phyloP scores from a whole-genome alignment of 371 early-diverging fungal genomes.

The Apophysomyces elegans region DNA sequence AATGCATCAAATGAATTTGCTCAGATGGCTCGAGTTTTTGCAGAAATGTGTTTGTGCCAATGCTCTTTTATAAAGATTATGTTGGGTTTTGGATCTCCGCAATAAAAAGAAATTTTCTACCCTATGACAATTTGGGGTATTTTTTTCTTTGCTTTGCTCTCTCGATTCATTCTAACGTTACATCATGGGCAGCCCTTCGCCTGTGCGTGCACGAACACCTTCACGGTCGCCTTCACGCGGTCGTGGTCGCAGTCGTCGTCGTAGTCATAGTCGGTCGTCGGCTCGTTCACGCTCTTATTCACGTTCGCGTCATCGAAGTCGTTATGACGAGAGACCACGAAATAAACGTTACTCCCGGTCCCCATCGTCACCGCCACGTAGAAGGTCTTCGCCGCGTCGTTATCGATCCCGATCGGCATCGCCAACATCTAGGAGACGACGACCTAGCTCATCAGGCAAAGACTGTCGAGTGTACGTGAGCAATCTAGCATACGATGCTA shows the following conservation, averaged over 20 bases:
- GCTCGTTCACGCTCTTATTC: conserved; percentile 10
- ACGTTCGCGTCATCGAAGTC: conserved; percentile 17
- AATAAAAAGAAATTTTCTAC: too few species aligned
- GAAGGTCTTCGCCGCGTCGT: conserved; percentile 16
- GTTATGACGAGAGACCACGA: conserved; percentile 16
- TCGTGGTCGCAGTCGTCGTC: neutral
- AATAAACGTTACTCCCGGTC: conserved; percentile 26
- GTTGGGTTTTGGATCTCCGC: too few species aligned
- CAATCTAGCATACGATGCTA: conserved; percentile 66
- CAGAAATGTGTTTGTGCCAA: too few species aligned
- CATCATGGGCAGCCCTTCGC: conserved; percentile 11
- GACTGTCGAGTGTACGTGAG: conserved; percentile 70
- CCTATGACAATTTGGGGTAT: too few species aligned
- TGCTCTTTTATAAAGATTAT: too few species aligned
- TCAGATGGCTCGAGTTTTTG: too few species aligned
- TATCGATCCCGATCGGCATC: conserved; percentile 24
- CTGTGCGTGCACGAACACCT: conserved; percentile 12
- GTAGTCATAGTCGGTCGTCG: conserved; percentile 4
- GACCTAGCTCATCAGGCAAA: conserved; percentile 16
- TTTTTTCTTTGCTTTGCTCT: neutral
- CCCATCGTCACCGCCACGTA: conserved; percentile 17
- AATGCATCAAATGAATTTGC: too few species aligned
- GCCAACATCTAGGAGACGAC: conserved; percentile 9
- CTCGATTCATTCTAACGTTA: conserved; percentile 3
- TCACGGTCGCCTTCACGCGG: conserved; percentile 16